Evolutionary conservation across 2,329 filamentous ascomycete species (phyloP).

Genomic region (Xylariaceae sp.): DNA sequence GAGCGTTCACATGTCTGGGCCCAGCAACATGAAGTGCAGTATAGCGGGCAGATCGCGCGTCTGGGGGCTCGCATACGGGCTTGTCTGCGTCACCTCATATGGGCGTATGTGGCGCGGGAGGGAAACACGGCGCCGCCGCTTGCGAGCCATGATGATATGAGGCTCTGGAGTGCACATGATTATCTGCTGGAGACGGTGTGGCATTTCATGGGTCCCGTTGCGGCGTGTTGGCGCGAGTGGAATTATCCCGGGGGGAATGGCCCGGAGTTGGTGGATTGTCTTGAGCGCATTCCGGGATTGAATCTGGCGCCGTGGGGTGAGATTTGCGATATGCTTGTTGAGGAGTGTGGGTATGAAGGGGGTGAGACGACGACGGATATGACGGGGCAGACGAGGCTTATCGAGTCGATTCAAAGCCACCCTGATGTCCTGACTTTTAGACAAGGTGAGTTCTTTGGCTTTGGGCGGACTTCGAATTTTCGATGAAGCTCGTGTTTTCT

Average conservation of each 20-base stretch:
- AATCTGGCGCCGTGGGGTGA: slow-evolving; percentile 5
- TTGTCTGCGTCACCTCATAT: slow-evolving; percentile 8
- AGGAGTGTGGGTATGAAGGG: slow-evolving; percentile 4
- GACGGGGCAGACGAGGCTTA: slow-evolving; percentile 9
- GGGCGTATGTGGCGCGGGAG: too few species aligned
- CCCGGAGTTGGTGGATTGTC: not conserved
- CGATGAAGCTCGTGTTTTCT: not conserved
- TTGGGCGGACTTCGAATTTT: not conserved
- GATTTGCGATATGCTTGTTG: slow-evolving; percentile 13
- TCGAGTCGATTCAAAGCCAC: slow-evolving; percentile 7
- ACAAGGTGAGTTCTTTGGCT: slow-evolving; percentile 10
- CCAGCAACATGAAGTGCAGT: not conserved
- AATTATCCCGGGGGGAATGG: not conserved
- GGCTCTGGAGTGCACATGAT: slow-evolving; percentile 2
- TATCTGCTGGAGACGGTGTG: slow-evolving; percentile 12
- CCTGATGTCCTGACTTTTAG: slow-evolving; percentile 6
- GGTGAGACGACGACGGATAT: not conserved
- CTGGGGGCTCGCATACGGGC: slow-evolving; percentile 1
- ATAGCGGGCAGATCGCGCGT: slow-evolving; percentile 3
- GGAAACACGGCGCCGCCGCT: too few species aligned
- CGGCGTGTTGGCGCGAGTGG: not conserved
- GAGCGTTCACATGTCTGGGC: not conserved
- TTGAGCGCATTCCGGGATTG: not conserved
- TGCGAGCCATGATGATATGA: slow-evolving; percentile 1
- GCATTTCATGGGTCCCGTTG: slow-evolving; percentile 8